A percentile compares a stretch with the other conserved stretches of the same genome.
Conservation (phyloP, 2,329 filamentous ascomycete genomes). For the Ilyonectria sp. region DNA sequence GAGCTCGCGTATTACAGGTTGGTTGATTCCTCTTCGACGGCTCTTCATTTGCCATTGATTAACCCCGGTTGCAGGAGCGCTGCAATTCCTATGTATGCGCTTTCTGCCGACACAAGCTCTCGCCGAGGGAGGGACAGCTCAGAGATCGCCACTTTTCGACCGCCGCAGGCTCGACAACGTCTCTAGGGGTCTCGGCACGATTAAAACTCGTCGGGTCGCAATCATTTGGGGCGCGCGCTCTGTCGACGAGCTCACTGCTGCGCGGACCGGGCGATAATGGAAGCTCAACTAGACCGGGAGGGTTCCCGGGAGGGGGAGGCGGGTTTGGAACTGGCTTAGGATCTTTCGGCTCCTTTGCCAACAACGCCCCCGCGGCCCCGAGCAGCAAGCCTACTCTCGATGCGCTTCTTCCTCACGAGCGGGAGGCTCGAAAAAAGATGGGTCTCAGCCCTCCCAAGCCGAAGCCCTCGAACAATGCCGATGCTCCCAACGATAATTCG, state of each 20-base stretch:
- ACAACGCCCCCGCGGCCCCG: conserved; percentile 24
- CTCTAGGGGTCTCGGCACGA: conserved; percentile 12
- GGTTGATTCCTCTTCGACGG: conserved; percentile 22
- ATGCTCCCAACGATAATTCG: conserved; percentile 17
- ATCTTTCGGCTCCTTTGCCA: conserved; percentile 44
- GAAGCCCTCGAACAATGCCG: conserved; percentile 20
- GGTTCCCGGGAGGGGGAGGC: conserved; percentile 44
- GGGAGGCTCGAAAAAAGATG: conserved; percentile 52
- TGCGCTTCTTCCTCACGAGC: conserved; percentile 57
- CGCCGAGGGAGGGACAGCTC: conserved; percentile 35
- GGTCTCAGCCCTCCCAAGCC: conserved; percentile 38
- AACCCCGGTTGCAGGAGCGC: conserved; percentile 50
- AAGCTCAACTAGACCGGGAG: conserved; percentile 35
- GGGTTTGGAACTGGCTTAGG: conserved; percentile 42
- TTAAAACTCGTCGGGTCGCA: conserved; percentile 15
- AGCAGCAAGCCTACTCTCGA: conserved; percentile 11
- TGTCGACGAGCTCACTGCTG: conserved; percentile 49
- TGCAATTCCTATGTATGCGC: conserved; percentile 59
- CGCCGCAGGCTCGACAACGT: conserved; percentile 28
- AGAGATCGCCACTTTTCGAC: conserved; percentile 36
- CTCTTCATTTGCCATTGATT: conserved; percentile 11
- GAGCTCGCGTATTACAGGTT: conserved; percentile 59
- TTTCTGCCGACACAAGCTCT: conserved; percentile 54
- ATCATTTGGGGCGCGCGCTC: conserved; percentile 37
- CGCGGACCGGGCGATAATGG: conserved; percentile 39